Conservation (phyloP, 2,329 filamentous ascomycete genomes). For the Xylaria sp. region DNA sequence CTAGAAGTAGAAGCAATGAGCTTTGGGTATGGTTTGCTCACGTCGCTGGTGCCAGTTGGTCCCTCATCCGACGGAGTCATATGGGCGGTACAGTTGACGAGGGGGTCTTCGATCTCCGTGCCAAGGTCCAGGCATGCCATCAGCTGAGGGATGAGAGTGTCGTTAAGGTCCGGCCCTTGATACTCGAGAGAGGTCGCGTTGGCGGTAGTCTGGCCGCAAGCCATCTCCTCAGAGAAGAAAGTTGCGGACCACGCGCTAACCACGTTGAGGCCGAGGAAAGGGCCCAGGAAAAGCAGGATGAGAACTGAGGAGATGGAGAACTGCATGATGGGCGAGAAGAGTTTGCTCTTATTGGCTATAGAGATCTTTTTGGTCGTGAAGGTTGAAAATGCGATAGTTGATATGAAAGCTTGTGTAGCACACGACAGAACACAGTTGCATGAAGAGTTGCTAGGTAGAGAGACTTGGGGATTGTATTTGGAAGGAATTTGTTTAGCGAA, state of each 20-base stretch:
- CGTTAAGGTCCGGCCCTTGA: background rate
- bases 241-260: background rate
- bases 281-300: background rate
- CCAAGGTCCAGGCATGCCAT: constrained; percentile 19
- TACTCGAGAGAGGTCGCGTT: background rate
- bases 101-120: background rate
- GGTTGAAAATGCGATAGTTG: background rate
- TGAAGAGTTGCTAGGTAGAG: background rate
- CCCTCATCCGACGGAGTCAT: background rate
- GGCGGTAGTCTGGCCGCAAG: background rate
- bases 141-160: constrained; percentile 1
- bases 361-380: background rate
- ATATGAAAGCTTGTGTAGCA: background rate
- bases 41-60: background rate
- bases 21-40: background rate
- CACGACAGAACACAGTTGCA: background rate
- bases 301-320: background rate
- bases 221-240: constrained; percentile 19
- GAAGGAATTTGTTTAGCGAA: background rate
- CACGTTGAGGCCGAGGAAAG: background rate
- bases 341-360: no score
- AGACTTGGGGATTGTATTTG: background rate
- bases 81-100: background rate
- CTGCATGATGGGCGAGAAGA: constrained; percentile 2
- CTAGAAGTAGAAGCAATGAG: background rate